Evolutionary conservation across 805 yeast genomes (phyloP).

Genomic region (Sugiyamaella smithiae): DNA sequence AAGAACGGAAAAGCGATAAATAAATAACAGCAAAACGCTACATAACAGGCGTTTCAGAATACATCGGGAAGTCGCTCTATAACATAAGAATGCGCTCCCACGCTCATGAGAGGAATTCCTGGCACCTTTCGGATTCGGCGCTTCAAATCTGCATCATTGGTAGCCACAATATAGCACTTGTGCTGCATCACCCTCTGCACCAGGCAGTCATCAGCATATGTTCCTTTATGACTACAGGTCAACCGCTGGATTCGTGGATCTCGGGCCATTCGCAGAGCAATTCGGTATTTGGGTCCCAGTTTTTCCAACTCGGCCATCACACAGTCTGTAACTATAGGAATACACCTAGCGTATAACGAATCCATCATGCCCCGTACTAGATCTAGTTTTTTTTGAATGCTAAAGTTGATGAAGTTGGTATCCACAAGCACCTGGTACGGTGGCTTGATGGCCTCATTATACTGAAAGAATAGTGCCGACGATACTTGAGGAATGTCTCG

Average conservation of each 20-base stretch:
- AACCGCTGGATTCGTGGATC: slow-evolving; percentile 89
- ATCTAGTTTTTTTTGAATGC: slow-evolving; percentile 93
- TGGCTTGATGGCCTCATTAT: slow-evolving; percentile 91
- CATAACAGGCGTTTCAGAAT: slow-evolving; percentile 25
- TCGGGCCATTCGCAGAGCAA: slow-evolving; percentile 86
- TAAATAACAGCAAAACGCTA: not conserved
- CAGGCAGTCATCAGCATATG: slow-evolving; percentile 97
- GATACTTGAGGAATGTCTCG: slow-evolving; percentile 88
- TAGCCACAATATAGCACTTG: slow-evolving; percentile 95
- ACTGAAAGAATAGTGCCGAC: slow-evolving; percentile 91
- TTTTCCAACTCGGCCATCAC: slow-evolving; percentile 98
- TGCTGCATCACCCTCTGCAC: slow-evolving; percentile 93
- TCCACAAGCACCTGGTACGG: slow-evolving; percentile 95
- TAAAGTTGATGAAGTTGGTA: slow-evolving; percentile 94
- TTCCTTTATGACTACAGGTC: slow-evolving; percentile 90
- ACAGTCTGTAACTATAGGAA: slow-evolving; percentile 94
- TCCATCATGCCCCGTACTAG: slow-evolving; percentile 97
- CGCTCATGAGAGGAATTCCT: slow-evolving; percentile 96
- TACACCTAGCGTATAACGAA: slow-evolving; percentile 87
- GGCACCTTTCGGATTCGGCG: slow-evolving; percentile 94
- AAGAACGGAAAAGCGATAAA: slow-evolving; percentile 40
- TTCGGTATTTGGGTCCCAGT: slow-evolving; percentile 89
- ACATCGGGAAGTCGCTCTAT: slow-evolving; percentile 95
- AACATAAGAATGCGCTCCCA: slow-evolving; percentile 88
- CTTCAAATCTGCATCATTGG: slow-evolving; percentile 95